A percentile compares a stretch with the other conserved stretches of the same genome.
Evolutionary conservation across 176 grass and related monocot species (phyloP).

Genomic region (Carex scoparia): DNA sequence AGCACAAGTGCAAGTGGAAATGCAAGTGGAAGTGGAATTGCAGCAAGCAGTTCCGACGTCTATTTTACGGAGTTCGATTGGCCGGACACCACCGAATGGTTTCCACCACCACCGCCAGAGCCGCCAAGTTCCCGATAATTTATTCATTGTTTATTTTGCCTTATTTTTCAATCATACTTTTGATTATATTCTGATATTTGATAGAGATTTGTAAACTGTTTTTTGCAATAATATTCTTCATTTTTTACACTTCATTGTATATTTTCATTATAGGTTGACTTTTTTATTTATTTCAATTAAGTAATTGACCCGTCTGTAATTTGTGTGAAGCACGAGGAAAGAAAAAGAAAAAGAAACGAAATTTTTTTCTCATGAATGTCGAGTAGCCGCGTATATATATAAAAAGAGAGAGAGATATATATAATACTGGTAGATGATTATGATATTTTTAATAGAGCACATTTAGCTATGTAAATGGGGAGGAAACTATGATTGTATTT

Average conservation of each 20-base stretch:
- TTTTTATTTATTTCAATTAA: background rate
- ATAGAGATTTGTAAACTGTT: background rate
- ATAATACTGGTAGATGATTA: background rate
- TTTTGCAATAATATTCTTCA: background rate
- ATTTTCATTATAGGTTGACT: background rate
- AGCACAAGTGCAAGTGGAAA: background rate
- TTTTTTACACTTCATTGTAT: background rate
- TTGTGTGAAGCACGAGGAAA: background rate
- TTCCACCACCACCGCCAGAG: conserved; percentile 18
- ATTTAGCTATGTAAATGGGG: background rate
- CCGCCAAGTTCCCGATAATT: conserved; percentile 2
- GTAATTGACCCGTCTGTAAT: background rate
- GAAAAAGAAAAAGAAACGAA: no score
- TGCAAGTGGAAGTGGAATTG: background rate
- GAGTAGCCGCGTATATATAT: background rate
- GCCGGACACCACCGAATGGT: conserved; percentile 13
- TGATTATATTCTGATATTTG: background rate
- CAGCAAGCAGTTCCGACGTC: background rate
- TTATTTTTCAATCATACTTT: background rate
- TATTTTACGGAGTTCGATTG: conserved; percentile 8
- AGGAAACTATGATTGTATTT: background rate
- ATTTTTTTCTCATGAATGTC: background rate
- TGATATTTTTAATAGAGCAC: background rate
- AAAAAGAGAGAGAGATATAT: background rate
- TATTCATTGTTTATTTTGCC: background rate